Base-by-base conservation (phyloP, 495 filamentous ascomycete species). In the Friedmanniomyces simplex region DNA sequence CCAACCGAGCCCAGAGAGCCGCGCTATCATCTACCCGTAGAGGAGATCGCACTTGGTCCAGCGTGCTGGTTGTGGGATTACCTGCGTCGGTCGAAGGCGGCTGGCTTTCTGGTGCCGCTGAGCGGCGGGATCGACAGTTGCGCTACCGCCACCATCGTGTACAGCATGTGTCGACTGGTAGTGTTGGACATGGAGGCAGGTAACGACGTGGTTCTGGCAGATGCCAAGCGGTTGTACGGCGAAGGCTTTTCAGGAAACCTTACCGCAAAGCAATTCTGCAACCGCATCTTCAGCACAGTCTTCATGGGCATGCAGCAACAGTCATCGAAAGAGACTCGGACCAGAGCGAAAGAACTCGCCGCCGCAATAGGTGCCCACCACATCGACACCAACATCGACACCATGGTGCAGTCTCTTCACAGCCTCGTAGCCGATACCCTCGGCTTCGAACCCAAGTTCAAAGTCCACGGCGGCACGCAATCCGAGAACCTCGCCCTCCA, bases 11-110 rank as follows among this genome's bases (percentile, higher is more conserved):
- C 22, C 20, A 59, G 79, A 30, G 60, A 73, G 26, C 71, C 76
- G 1, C 70, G 76, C 3, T 80, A 79, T 50, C 83, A 89, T 67
- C 63, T 69, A 0, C 82, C 84, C 0, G 85, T 89, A 64, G 85
- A 90, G 63, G 87, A 94, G 58, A 86, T 91, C 60, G 81, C 83
- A 0, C 73, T 89, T 0, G 79, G 80, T 0, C 77, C 82, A 0
- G 87, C 81, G 1, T 84, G 82, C 66, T 96, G 82, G 74, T 71
- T 96, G 0, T 96, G 89, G 88, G 87, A 95, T 63, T 95, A 94
- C 58, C 78, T 94, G 0, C 74, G 86, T 2, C 67, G 88, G 50
- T 84, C 75, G 18, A 74, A 60, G 43, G 60, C 60, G 4, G 61
- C 68, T 5, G 69, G 69, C 24, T 77, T 61, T 62, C 71, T 77